phyloP scores from a whole-genome alignment of 345 rosid genomes.

The Eucalyptus regnans region DNA sequence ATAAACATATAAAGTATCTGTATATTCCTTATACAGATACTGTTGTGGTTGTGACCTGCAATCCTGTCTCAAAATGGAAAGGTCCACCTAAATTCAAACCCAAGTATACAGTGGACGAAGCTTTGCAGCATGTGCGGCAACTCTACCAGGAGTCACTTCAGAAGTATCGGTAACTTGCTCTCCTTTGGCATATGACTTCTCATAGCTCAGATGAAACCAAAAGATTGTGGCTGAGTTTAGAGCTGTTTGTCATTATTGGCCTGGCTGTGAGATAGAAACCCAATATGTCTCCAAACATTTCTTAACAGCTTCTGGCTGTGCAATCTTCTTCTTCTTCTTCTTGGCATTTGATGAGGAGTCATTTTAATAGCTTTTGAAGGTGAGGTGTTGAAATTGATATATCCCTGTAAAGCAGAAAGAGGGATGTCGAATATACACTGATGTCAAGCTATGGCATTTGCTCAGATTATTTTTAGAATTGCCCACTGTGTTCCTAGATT shows the following conservation, averaged over 20 bases:
- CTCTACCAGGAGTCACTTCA: constrained; percentile 56
- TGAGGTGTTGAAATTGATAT: neutral
- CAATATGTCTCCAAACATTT: neutral
- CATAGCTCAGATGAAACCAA: neutral
- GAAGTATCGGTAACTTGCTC: constrained; percentile 54
- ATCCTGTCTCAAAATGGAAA: constrained; percentile 82
- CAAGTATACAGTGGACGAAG: constrained; percentile 62
- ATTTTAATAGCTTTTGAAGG: neutral
- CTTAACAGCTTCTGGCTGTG: neutral
- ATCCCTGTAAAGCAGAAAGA: neutral
- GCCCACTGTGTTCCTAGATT: neutral
- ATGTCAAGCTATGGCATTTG: neutral
- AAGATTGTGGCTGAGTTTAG: neutral
- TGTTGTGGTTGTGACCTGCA: constrained; percentile 88
- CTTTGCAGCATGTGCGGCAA: constrained; percentile 57
- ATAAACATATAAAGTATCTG: constrained; percentile 92
- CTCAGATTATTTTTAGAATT: neutral
- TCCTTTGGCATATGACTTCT: neutral
- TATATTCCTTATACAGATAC: constrained; percentile 78
- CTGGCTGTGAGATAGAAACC: neutral
- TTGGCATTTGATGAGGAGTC: neutral
- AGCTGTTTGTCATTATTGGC: neutral
- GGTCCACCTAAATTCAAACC: constrained; percentile 80
- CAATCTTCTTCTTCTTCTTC: neutral
- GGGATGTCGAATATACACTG: neutral